phyloP scores from a whole-genome alignment of 83 land plant genomes.

The Thuja plicata region DNA sequence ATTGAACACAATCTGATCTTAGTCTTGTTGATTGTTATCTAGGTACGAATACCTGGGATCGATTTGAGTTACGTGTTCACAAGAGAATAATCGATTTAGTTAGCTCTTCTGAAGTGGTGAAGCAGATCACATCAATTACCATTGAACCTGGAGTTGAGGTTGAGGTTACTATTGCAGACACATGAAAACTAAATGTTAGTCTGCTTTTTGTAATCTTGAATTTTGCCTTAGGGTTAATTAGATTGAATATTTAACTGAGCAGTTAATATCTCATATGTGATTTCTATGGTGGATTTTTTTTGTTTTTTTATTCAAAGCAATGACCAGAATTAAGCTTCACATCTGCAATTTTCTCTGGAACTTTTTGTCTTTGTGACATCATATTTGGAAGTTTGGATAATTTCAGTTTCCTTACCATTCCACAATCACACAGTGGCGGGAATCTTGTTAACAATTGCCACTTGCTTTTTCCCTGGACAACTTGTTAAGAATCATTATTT shows the following conservation, averaged over 20 bases:
- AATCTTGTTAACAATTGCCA: background rate
- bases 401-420: background rate
- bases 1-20: background rate
- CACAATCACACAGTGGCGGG: background rate
- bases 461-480: background rate
- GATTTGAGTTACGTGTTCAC: slow-evolving; percentile 82
- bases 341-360: background rate
- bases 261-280: background rate
- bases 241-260: background rate
- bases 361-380: background rate
- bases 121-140: slow-evolving; percentile 84
- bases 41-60: slow-evolving; percentile 85
- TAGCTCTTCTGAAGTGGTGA: slow-evolving; percentile 79
- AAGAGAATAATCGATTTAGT: slow-evolving; percentile 78
- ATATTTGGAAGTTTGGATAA: background rate
- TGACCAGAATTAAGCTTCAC: background rate
- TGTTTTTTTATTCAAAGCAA: background rate
- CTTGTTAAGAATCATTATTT: background rate
- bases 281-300: background rate
- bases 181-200: slow-evolving; percentile 16
- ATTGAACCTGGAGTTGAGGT: slow-evolving; percentile 86
- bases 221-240: background rate
- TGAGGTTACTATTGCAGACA: slow-evolving; percentile 78
- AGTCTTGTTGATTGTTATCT: slow-evolving; percentile 1
- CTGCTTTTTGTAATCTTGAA: background rate